These are phyloP conservation scores for Aspergillus baeticus DNA, from an alignment of 495 filamentous ascomycete genomes.

Conservation along the genomic window DNA sequence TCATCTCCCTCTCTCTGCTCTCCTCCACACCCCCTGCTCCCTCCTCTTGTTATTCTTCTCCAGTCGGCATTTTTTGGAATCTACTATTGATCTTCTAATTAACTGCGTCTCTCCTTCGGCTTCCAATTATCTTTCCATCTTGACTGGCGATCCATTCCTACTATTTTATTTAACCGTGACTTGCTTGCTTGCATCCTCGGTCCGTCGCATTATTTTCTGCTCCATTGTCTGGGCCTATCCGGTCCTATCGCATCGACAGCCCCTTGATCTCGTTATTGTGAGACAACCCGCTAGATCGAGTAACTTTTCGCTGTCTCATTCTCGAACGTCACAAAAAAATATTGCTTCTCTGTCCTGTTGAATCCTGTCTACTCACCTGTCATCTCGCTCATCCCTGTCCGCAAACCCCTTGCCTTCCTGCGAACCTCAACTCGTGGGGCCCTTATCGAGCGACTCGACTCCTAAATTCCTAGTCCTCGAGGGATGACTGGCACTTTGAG, in stretches of 20 bases:
- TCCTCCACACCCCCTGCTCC: conserved; percentile 15
- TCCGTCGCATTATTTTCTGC: conserved; percentile 23
- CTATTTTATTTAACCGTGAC: conserved; percentile 19
- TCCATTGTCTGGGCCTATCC: background rate
- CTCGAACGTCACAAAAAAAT: background rate
- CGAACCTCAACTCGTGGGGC: conserved; percentile 25
- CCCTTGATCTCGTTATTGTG: conserved; percentile 6
- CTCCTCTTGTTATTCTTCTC: conserved; percentile 14
- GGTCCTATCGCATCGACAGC: conserved; percentile 5
- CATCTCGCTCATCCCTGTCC: conserved; percentile 12
- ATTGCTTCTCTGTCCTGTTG: background rate
- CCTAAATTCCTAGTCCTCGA: conserved; percentile 26
- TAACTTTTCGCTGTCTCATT: background rate
- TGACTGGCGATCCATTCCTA: background rate
- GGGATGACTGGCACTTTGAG: conserved; percentile 51
- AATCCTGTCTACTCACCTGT: conserved; percentile 9
- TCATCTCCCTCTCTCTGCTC: conserved; percentile 22
- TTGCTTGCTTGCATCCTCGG: conserved; percentile 18
- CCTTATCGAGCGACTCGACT: conserved; percentile 20
- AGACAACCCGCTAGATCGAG: background rate
- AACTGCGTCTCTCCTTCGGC: conserved; percentile 14
- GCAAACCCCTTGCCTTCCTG: conserved; percentile 17
- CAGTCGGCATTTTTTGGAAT: conserved; percentile 9
- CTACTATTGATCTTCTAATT: conserved; percentile 17
- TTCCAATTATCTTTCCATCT: conserved; percentile 3